These are phyloP conservation scores for Hyaloscypha finlandica DNA, from an alignment of 495 filamentous ascomycete genomes.

Conservation along the genomic window DNA sequence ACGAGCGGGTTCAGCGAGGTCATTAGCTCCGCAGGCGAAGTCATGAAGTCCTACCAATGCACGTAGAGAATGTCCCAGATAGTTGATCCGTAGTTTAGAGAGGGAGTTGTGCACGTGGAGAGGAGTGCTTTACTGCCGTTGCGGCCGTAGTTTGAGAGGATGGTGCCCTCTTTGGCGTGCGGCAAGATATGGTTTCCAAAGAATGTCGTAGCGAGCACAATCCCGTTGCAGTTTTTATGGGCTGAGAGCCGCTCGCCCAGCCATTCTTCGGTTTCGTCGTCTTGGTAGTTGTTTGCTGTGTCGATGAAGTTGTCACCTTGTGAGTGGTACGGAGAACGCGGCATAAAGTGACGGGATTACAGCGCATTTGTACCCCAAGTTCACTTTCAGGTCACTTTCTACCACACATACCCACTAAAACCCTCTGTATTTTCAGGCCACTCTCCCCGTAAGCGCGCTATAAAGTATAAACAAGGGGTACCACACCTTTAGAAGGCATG, in stretches of 20 bases:
- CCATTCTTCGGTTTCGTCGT: constrained; percentile 66
- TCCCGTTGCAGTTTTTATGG: constrained; percentile 49
- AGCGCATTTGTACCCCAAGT: too few species aligned
- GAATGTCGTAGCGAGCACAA: constrained; percentile 73
- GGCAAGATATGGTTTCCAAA: constrained; percentile 21
- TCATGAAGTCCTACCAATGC: constrained; percentile 55
- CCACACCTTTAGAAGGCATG: too few species aligned
- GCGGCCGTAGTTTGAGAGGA: constrained; percentile 50
- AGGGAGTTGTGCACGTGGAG: constrained; percentile 39
- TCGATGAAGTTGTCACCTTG: constrained; percentile 79
- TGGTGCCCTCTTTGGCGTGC: constrained; percentile 43
- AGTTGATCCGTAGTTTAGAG: constrained; percentile 60
- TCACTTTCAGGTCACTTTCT: too few species aligned
- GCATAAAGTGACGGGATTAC: too few species aligned
- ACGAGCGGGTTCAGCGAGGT: constrained; percentile 62
- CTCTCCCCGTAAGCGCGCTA: too few species aligned
- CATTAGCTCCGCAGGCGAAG: constrained; percentile 68
- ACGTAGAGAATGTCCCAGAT: constrained; percentile 65
- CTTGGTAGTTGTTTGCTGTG: constrained; percentile 71
- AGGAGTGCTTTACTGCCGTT: constrained; percentile 40
- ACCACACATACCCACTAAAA: too few species aligned
- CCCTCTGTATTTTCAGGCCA: too few species aligned
- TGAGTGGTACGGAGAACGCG: too few species aligned
- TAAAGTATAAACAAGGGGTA: too few species aligned
- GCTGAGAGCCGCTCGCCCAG: constrained; percentile 72